phyloP scores from a whole-genome alignment of 352 stramenopile genomes.

The Lagenidium sp. region DNA sequence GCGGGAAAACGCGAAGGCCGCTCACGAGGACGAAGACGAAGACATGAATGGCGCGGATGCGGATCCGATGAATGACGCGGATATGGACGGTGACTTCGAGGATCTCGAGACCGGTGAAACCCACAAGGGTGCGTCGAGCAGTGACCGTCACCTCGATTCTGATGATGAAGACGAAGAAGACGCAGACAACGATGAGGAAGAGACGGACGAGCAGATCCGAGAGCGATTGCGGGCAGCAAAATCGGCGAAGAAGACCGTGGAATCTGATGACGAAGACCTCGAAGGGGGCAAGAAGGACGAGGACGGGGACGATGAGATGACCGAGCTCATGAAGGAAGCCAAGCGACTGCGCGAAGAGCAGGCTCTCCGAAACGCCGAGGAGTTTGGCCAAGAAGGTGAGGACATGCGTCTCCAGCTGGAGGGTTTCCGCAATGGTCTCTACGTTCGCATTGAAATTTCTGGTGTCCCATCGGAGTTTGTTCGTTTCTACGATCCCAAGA shows the following conservation, averaged over 20 bases:
- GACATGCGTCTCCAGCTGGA: slow-evolving; percentile 89
- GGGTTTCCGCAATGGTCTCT: slow-evolving; percentile 95
- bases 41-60: slow-evolving; percentile 28
- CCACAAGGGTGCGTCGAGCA: slow-evolving; percentile 19
- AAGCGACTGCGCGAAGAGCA: slow-evolving; percentile 79
- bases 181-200: slow-evolving; percentile 23
- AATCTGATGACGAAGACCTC: slow-evolving; percentile 43
- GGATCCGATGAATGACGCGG: slow-evolving; percentile 75
- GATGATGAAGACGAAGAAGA: slow-evolving; percentile 22
- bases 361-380: slow-evolving; percentile 82
- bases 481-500: slow-evolving; percentile 89
- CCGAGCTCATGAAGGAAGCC: slow-evolving; percentile 77
- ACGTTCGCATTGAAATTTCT: slow-evolving; percentile 96
- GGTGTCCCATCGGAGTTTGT: slow-evolving; percentile 93
- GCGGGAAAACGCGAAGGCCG: slow-evolving; percentile 34
- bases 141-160: slow-evolving; percentile 13
- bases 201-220: slow-evolving; percentile 77
- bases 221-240: slow-evolving; percentile 87
- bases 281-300: slow-evolving; percentile 20
- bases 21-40: slow-evolving; percentile 23
- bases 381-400: slow-evolving; percentile 95
- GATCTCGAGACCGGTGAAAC: slow-evolving; percentile 94
- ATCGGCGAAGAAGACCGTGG: slow-evolving; percentile 80
- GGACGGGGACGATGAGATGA: slow-evolving; percentile 82
- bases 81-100: slow-evolving; percentile 95